Conservation (phyloP, 331 rosid species). For the Pyrus hybrid region DNA sequence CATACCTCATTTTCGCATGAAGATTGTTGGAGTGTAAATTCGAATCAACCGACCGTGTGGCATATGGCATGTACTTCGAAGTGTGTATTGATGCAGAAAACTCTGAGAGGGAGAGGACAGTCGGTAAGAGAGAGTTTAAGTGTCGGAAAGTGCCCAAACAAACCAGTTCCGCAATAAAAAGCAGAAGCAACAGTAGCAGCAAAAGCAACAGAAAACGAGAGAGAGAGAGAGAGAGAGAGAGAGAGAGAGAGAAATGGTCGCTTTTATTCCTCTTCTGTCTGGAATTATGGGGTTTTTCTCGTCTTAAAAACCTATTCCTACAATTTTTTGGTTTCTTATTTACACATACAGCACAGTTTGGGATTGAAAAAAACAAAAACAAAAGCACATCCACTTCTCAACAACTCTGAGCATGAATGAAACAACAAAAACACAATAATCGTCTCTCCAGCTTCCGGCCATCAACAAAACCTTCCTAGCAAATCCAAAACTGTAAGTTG, state of each 20-base stretch:
- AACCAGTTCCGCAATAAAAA: not conserved
- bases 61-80: not conserved
- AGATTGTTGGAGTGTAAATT: not conserved
- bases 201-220: not conserved
- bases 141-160: constrained; percentile 9
- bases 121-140: constrained; percentile 8
- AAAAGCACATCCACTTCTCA: not conserved
- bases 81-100: constrained; percentile 10
- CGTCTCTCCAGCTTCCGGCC: not conserved
- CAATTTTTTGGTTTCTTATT: not conserved
- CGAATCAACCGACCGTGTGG: not conserved
- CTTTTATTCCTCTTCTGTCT: constrained; percentile 27
- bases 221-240: constrained; percentile 22
- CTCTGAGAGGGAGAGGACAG: not conserved
- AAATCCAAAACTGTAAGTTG: not conserved
- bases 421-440: not conserved
- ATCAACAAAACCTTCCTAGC: not conserved
- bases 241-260: constrained; percentile 38
- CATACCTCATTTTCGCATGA: not conserved
- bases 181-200: not conserved
- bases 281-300: constrained; percentile 27
- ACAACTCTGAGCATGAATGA: not conserved
- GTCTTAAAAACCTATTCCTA: not conserved
- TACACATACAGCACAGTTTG: not conserved
- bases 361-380: not conserved